Conservation (phyloP, 1,284 basidiomycete genomes). For the Sanghuangporus weigelae region DNA sequence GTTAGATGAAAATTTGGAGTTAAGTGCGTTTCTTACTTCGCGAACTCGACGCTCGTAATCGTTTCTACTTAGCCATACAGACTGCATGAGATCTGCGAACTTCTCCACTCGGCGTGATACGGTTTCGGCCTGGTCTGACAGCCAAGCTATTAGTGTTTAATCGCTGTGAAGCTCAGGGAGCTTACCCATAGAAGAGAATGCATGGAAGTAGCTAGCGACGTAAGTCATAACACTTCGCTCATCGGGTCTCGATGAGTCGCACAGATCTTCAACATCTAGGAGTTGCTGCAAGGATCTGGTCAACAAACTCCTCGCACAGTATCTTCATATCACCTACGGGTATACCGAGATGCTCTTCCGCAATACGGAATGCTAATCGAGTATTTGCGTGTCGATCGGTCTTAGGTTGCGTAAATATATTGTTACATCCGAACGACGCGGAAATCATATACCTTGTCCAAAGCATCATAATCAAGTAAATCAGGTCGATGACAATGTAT, state of each 20-base stretch:
- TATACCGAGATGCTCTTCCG: constrained; percentile 82
- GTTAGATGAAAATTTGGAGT: constrained; percentile 7
- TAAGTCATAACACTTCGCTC: constrained; percentile 97
- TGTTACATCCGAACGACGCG: not conserved
- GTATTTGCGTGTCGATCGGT: constrained; percentile 78
- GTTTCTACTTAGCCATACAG: constrained; percentile 79
- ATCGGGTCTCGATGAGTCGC: constrained; percentile 83
- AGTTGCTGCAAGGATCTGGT: constrained; percentile 58
- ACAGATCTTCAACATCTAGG: constrained; percentile 95
- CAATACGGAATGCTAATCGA: constrained; percentile 79
- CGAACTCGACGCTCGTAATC: constrained; percentile 91
- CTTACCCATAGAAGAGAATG: constrained; percentile 93
- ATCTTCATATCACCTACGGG: constrained; percentile 55
- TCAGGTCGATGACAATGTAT: constrained; percentile 98
- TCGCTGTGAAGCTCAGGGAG: not conserved
- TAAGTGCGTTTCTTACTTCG: constrained; percentile 40
- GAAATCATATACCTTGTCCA: constrained; percentile 60
- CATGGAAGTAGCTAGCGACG: constrained; percentile 95
- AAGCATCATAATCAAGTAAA: constrained; percentile 80
- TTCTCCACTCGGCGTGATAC: constrained; percentile 92
- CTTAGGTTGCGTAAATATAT: constrained; percentile 30
- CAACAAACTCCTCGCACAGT: not conserved
- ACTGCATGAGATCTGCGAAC: constrained; percentile 93
- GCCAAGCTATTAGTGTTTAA: not conserved
- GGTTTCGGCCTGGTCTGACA: constrained; percentile 87